Percentiles rank a stretch among this genome's conserved stretches.
These are phyloP conservation scores for Strobilomyces dryophilus DNA, from an alignment of 768 basidiomycete genomes.

Conservation along the genomic window DNA sequence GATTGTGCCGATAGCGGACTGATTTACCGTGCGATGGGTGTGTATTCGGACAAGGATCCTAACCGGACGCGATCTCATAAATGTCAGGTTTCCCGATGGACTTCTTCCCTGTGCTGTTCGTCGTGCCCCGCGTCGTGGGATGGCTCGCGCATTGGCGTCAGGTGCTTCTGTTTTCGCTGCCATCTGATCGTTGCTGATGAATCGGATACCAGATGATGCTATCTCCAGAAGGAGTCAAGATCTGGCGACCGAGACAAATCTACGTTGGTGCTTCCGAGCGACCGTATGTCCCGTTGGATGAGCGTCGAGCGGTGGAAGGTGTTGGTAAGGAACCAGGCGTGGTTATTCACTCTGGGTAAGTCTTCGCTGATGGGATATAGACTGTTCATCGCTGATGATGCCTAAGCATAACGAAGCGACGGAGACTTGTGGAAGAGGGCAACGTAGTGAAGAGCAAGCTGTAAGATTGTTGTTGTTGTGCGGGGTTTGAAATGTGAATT, in stretches of 20 bases:
- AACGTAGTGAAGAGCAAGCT: constrained; percentile 27
- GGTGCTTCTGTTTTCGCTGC: constrained; percentile 34
- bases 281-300: constrained; percentile 64
- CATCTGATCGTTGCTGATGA: constrained; percentile 1
- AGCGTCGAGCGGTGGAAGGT: constrained; percentile 53
- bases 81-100: constrained; percentile 80
- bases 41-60: constrained; percentile 13
- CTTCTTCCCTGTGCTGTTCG: constrained; percentile 92
- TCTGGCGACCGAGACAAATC: constrained; percentile 87
- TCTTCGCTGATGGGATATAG: constrained; percentile 3
- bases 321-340: constrained; percentile 54
- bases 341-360: constrained; percentile 75
- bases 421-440: constrained; percentile 26
- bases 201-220: constrained; percentile 80
- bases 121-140: constrained; percentile 87
- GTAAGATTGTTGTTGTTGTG: constrained; percentile 9
- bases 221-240: constrained; percentile 84
- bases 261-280: constrained; percentile 75
- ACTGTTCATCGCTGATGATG: background rate
- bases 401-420: constrained; percentile 30
- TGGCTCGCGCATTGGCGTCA: constrained; percentile 94
- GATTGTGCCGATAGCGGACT: constrained; percentile 50
- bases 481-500: constrained; percentile 21
- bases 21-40: constrained; percentile 91
- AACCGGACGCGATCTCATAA: constrained; percentile 1